Percentiles rank a stretch among this genome's conserved stretches.
phyloP scores from a whole-genome alignment of 805 yeast species.

The Yamadazyma sp. region DNA sequence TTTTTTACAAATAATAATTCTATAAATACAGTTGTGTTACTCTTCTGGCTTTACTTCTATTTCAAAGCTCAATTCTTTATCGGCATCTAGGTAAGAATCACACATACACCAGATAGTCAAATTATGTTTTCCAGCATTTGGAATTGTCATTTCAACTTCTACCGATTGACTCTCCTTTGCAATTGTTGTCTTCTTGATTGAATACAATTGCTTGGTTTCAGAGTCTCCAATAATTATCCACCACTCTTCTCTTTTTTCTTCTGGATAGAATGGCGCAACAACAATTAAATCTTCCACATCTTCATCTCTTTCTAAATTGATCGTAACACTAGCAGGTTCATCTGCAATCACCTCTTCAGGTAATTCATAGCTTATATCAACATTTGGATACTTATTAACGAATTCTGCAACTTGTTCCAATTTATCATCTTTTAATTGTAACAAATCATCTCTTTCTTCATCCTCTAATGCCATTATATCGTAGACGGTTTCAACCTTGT shows the following conservation, averaged over 20 bases:
- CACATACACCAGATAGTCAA: conserved; percentile 82
- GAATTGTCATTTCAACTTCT: conserved; percentile 53
- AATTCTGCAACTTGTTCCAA: conserved; percentile 75
- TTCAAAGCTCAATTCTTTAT: conserved; percentile 67
- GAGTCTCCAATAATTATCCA: conserved; percentile 84
- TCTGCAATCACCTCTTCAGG: conserved; percentile 42
- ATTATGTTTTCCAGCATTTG: conserved; percentile 57
- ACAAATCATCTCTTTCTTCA: conserved; percentile 60
- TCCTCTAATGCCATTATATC: conserved; percentile 82
- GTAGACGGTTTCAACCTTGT: conserved; percentile 65
- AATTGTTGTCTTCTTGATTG: conserved; percentile 63
- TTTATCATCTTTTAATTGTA: conserved; percentile 50
- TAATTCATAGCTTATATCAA: conserved; percentile 62
- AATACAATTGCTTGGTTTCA: conserved; percentile 57
- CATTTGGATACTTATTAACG: conserved; percentile 85
- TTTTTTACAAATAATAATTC: too few species aligned
- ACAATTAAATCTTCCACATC: conserved; percentile 65
- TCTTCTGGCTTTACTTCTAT: conserved; percentile 31
- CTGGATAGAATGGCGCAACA: conserved; percentile 57
- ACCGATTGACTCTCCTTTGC: conserved; percentile 51
- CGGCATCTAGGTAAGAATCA: conserved; percentile 91
- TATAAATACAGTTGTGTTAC: too few species aligned
- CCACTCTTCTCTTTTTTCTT: conserved; percentile 67
- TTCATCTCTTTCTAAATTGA: conserved; percentile 68
- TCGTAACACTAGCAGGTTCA: conserved; percentile 45